Evolutionary conservation across 2,329 filamentous ascomycete species (phyloP), one percentile per base, ranked within the genome.

Genomic region (Byssoonygena ceratinophila): DNA sequence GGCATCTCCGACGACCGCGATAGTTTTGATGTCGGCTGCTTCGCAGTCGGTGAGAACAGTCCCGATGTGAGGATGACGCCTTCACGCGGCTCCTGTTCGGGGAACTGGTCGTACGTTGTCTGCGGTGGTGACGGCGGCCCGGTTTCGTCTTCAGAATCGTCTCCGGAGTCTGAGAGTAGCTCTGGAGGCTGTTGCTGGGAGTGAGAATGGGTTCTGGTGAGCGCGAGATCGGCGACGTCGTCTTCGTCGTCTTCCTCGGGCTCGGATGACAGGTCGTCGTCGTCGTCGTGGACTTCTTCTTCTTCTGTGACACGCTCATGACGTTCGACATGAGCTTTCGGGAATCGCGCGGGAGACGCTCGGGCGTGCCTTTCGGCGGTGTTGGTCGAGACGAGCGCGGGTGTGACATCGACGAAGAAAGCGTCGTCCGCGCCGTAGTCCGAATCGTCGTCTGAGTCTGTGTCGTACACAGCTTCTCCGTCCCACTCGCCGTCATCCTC

Each of bases 81-180:
- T 27, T 47, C 45, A 9, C 32, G 45, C 3, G 31, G 20, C 20
- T 37, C 32, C 27, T 20, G 6, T 20, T 47, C 36, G 43, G 76
- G 71, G 63, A 87, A 85, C 37, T 75, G 70, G 55, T 79, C 73
- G 50, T 87, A 70, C 32, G 76, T 66, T 25, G 76, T 58, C 56
- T 68, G 63, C 44, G 80, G 78, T 34, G 84, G 84, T 55, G 83
- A 86, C 18, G 83, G 83, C 6, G 85, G 85, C 80, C 87, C 74
- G 45, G 76, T 71, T 59, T 86, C 82, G 69, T 89, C 85, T 61
- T 88, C 84, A 1, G 80, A 82, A 50, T 75, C 71, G 5, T 70
- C 73, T 57, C 83, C 83, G 56, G 78, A 79, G 64, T 88, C 84
- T 57, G 80, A 75, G 59, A 82, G 76, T 54, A 88, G 79, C 66